Base-by-base conservation (phyloP, 805 yeast genomes). In the Ogataea neopini region DNA sequence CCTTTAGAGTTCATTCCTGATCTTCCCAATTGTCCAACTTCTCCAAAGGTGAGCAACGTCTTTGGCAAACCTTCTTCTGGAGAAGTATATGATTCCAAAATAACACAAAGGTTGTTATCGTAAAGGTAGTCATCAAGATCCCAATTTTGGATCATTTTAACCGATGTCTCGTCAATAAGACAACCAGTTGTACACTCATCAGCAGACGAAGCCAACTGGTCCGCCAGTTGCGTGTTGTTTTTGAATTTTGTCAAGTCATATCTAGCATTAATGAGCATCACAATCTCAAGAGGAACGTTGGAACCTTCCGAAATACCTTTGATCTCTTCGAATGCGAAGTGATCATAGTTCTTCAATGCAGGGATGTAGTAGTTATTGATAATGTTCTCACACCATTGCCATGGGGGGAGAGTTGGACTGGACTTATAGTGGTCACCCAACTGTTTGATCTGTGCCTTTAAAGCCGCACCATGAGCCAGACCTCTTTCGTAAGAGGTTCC, bases 1-100 rank as follows among this genome's bases (percentile, higher is more conserved):
- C 51, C 51, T 33, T 44, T 39, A 13, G 51, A 48, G 32, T 48
- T 48, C 51, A 48, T 48, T 11, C 51, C 51, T 6, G 51, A 48
- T 38, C 51, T 37, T 6, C 51, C 51, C n/a, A 48, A 40, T 32
- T 48, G 51, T 6, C 51, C 51, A 11, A 48, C 51, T 36, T 48
- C 51, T n/a, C 51, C 51, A 25, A 48, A 39, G 4, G 48, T 48
- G 17, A 48, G 26, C 17, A 48, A 25, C 13, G 40, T 32, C n/a
- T 37, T 43, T n/a, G 50, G 50, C 9, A 47, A 28, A 9, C 29
- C 25, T 37, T 47, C 47, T 9, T 35, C 43, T 8, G 48, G 43
- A 20, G 50, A 26, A 4, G 50, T 43, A 28, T 42, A 36, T 2
- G 43, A 32, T 19, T 47, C 50, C 23, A 47, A 35, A 36, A 47